These are phyloP conservation scores for Raphanus hybrid DNA, from an alignment of 441 rosid species.

Conservation along the genomic window DNA sequence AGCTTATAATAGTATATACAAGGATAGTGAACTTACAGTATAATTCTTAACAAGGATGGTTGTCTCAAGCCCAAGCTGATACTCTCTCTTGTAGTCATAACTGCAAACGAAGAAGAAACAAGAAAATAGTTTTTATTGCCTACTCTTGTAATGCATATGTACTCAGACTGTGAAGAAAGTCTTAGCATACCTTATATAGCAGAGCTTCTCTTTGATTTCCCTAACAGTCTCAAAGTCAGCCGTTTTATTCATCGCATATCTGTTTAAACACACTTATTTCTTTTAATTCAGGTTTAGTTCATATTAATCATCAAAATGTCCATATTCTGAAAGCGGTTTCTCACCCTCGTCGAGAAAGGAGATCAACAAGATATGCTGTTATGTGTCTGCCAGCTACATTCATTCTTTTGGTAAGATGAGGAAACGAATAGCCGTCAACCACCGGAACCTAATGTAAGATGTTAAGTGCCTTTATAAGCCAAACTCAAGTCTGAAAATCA, in stretches of 20 bases:
- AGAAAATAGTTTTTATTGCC: slow-evolving; percentile 15
- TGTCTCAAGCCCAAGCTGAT: slow-evolving; percentile 94
- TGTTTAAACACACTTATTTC: slow-evolving; percentile 47
- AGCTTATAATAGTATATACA: background rate
- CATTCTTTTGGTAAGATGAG: slow-evolving; percentile 98
- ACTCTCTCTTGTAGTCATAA: slow-evolving; percentile 96
- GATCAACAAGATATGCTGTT: slow-evolving; percentile 91
- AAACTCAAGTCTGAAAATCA: background rate
- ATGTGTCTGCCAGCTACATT: slow-evolving; percentile 99
- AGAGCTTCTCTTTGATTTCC: slow-evolving; percentile 95
- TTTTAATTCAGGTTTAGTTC: slow-evolving; percentile 5
- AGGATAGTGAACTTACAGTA: slow-evolving; percentile 65
- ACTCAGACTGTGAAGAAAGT: slow-evolving; percentile 9
- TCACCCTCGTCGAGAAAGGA: slow-evolving; percentile 96
- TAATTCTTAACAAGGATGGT: slow-evolving; percentile 93
- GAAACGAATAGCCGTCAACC: slow-evolving; percentile 97
- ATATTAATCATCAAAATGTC: background rate
- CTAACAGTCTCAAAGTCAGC: slow-evolving; percentile 98
- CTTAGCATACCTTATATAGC: slow-evolving; percentile 76
- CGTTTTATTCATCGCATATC: slow-evolving; percentile 92
- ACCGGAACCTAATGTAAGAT: slow-evolving; percentile 76
- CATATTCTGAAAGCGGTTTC: slow-evolving; percentile 20
- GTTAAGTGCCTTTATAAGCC: slow-evolving; percentile 15
- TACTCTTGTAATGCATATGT: background rate
- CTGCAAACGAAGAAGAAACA: slow-evolving; percentile 45